phyloP scores from a whole-genome alignment of 352 stramenopile species.

The Phytophthora fragariaefolia region DNA sequence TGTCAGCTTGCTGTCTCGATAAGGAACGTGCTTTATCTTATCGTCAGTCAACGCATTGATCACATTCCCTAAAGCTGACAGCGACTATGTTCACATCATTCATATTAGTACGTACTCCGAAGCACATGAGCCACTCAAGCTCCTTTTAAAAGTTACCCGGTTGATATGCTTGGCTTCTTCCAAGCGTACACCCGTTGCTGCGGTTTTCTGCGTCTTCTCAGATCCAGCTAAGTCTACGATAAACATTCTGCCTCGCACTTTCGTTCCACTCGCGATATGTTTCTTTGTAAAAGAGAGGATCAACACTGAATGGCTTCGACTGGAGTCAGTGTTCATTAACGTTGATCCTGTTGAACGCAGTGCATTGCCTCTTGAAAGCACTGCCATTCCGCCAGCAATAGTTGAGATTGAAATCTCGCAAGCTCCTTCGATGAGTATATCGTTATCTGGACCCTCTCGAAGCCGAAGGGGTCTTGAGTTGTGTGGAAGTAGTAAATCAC shows the following conservation, averaged over 20 bases:
- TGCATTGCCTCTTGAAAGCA: conserved; percentile 45
- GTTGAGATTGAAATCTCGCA: conserved; percentile 52
- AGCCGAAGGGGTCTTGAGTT: conserved; percentile 44
- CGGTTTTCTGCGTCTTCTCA: conserved; percentile 65
- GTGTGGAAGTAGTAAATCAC: conserved; percentile 57
- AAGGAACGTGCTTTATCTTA: conserved; percentile 65
- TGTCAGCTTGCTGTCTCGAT: conserved; percentile 91
- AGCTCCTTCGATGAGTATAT: conserved; percentile 60
- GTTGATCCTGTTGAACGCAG: conserved; percentile 55
- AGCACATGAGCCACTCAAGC: too few species aligned
- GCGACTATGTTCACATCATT: conserved; percentile 42
- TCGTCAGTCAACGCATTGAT: conserved; percentile 67
- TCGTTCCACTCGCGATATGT: conserved; percentile 13
- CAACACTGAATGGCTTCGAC: conserved; percentile 79
- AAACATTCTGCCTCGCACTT: conserved; percentile 42
- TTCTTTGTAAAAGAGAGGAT: conserved; percentile 51
- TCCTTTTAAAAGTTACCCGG: too few species aligned
- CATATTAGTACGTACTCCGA: not conserved
- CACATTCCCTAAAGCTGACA: conserved; percentile 74
- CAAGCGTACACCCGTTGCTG: conserved; percentile 53
- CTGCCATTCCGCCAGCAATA: conserved; percentile 33
- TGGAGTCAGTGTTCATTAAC: conserved; percentile 68
- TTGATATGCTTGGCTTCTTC: conserved; percentile 85
- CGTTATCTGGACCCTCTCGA: conserved; percentile 46
- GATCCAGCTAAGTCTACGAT: conserved; percentile 80